Percentiles rank a stretch among this genome's conserved stretches.
Evolutionary conservation across 108 stramenopile genomes (phyloP).

Genomic region (Fistulifera pelliculosa): DNA sequence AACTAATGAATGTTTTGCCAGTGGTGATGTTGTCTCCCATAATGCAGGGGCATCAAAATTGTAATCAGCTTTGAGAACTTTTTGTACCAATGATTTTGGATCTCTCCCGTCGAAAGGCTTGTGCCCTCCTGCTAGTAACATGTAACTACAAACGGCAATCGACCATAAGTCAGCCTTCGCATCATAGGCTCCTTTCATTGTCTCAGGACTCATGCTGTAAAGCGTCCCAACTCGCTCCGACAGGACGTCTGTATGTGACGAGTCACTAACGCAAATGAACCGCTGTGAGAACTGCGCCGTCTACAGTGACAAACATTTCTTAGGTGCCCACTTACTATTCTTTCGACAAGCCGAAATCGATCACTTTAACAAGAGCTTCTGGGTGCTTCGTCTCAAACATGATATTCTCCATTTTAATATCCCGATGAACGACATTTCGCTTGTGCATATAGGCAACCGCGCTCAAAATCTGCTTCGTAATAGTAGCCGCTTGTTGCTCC

Average conservation of each 20-base stretch:
- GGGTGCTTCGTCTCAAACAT: slow-evolving; percentile 44
- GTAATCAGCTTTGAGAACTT: slow-evolving; percentile 27
- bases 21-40: slow-evolving; percentile 44
- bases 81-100: slow-evolving; percentile 19
- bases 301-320: background rate
- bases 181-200: slow-evolving; percentile 62
- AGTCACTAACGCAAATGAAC: too few species aligned
- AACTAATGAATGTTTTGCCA: slow-evolving; percentile 54
- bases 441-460: slow-evolving; percentile 76
- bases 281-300: background rate
- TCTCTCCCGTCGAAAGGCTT: slow-evolving; percentile 44
- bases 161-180: slow-evolving; percentile 77
- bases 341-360: slow-evolving; percentile 87
- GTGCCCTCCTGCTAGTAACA: slow-evolving; percentile 29
- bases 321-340: slow-evolving; percentile 18
- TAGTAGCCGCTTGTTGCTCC: slow-evolving; percentile 38
- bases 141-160: slow-evolving; percentile 38
- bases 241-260: slow-evolving; percentile 10
- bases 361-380: slow-evolving; percentile 36
- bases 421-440: slow-evolving; percentile 70
- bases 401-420: slow-evolving; percentile 57
- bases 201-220: slow-evolving; percentile 78
- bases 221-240: slow-evolving; percentile 62
- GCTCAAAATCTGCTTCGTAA: slow-evolving; percentile 47
- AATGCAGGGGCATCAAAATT: slow-evolving; percentile 18